phyloP scores from a whole-genome alignment of 345 rosid species.

The Eucalyptus rudis region DNA sequence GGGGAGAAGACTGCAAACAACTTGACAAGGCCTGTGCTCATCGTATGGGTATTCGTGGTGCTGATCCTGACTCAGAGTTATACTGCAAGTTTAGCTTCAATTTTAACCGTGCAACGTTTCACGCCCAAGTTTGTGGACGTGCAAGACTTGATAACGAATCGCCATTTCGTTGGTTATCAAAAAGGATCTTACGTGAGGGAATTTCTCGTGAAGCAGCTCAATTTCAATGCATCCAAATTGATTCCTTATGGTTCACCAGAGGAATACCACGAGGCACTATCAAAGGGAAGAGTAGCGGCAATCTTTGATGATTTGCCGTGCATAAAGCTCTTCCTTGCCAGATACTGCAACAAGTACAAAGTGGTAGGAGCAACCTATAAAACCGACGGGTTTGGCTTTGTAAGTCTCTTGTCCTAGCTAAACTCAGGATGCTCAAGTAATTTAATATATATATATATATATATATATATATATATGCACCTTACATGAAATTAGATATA shows the following conservation, averaged over 20 bases:
- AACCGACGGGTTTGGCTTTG: not conserved
- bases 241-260: not conserved
- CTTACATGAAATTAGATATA: not conserved
- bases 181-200: conserved; percentile 18
- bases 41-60: conserved; percentile 64
- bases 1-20: conserved; percentile 49
- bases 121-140: conserved; percentile 33
- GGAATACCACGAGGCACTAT: conserved; percentile 15
- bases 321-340: not conserved
- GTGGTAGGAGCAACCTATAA: not conserved
- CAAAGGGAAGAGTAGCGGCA: conserved; percentile 20
- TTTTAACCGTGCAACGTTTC: conserved; percentile 38
- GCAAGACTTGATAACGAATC: conserved; percentile 12
- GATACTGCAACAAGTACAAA: not conserved
- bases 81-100: conserved; percentile 59
- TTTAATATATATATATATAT: no score
- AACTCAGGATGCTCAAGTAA: no score
- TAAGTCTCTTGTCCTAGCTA: not conserved
- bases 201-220: conserved; percentile 2
- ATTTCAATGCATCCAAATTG: conserved; percentile 4
- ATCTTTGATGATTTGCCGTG: not conserved
- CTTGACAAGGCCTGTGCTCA: conserved; percentile 22
- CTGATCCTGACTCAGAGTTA: conserved; percentile 58
- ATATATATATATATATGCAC: not conserved
- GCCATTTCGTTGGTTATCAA: conserved; percentile 28